phyloP scores from a whole-genome alignment of 202 grass and related monocot genomes.

The Musa balbisiana region DNA sequence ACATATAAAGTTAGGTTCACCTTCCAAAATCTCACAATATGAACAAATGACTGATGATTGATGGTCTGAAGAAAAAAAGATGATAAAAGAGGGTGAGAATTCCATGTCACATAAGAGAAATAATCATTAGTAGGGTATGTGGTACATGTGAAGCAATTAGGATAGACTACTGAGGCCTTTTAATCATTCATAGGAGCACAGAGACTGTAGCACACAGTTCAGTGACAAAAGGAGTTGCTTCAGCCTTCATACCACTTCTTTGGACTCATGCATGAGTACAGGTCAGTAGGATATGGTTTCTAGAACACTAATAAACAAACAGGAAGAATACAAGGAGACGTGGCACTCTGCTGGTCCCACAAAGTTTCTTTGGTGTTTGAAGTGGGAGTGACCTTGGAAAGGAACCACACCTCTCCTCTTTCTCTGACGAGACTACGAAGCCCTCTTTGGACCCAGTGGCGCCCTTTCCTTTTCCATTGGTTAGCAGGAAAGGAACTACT shows the following conservation, averaged over 20 bases:
- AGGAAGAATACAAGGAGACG: background rate
- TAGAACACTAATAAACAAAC: background rate
- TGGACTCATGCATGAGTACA: background rate
- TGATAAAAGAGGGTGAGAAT: too few species aligned
- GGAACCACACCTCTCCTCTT: background rate
- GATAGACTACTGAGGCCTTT: too few species aligned
- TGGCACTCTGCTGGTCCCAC: background rate
- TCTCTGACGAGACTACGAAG: background rate
- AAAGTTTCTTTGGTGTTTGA: background rate
- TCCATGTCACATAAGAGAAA: too few species aligned
- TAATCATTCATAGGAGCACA: too few species aligned
- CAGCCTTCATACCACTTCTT: background rate
- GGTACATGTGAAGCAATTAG: too few species aligned
- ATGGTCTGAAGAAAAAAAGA: too few species aligned
- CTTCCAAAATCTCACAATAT: too few species aligned
- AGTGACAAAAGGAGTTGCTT: background rate
- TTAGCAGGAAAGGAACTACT: background rate
- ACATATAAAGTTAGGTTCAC: too few species aligned
- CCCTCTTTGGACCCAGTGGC: background rate
- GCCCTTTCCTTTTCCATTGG: background rate
- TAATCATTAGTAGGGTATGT: too few species aligned
- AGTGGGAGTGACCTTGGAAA: background rate
- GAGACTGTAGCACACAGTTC: too few species aligned
- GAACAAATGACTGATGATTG: too few species aligned
- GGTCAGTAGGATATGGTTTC: background rate